Percentiles rank a stretch among this genome's conserved stretches.
phyloP scores from a whole-genome alignment of 768 basidiomycete genomes.

The Rickenella mellea region DNA sequence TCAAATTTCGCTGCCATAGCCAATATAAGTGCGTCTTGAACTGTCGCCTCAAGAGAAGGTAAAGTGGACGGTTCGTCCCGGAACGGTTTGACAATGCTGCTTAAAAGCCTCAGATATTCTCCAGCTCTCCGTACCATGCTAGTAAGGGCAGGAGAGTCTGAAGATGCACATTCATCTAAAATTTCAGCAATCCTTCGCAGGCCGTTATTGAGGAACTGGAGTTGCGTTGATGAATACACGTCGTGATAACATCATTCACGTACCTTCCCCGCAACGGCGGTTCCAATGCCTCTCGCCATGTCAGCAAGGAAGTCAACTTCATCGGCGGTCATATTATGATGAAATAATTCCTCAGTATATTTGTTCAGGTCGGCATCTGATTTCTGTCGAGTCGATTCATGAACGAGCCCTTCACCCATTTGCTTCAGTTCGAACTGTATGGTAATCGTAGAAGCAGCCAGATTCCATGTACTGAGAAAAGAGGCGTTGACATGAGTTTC shows the following conservation, averaged over 20 bases:
- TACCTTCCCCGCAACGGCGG: conserved; percentile 61
- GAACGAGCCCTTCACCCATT: conserved; percentile 56
- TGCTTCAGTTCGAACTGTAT: conserved; percentile 70
- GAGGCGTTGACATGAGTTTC: neutral
- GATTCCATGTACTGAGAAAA: conserved; percentile 74
- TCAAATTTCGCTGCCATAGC: conserved; percentile 39
- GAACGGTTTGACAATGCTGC: conserved; percentile 59
- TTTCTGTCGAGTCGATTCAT: conserved; percentile 39
- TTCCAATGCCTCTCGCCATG: conserved; percentile 64
- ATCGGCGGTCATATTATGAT: conserved; percentile 64
- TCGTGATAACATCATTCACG: conserved; percentile 1
- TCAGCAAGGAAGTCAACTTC: conserved; percentile 81
- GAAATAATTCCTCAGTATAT: conserved; percentile 58
- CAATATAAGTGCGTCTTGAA: conserved; percentile 50
- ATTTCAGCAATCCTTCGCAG: conserved; percentile 55
- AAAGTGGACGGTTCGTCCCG: conserved; percentile 34
- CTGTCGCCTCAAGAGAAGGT: conserved; percentile 38
- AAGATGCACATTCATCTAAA: conserved; percentile 25
- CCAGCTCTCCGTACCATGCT: conserved; percentile 46
- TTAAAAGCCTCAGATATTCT: conserved; percentile 60
- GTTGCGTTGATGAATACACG: neutral
- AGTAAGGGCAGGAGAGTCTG: conserved; percentile 19
- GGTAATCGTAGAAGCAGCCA: conserved; percentile 72
- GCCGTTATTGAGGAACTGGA: conserved; percentile 68
- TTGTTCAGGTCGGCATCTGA: conserved; percentile 59